These are phyloP conservation scores for Colletotrichum sp. DNA, from an alignment of 2,329 filamentous ascomycete genomes.

Conservation along the genomic window DNA sequence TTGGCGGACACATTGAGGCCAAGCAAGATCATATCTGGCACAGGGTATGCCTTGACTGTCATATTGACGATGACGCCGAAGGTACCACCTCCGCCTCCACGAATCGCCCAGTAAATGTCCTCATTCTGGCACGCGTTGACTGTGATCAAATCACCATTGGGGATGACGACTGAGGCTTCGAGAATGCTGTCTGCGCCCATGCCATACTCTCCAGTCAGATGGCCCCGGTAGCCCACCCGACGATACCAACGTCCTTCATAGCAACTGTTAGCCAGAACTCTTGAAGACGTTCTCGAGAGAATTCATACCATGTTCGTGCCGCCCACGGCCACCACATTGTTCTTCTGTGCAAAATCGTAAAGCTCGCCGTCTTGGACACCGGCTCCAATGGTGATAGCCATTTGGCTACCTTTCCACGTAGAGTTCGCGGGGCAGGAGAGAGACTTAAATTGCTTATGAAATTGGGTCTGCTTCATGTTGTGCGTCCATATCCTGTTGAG, in stretches of 20 bases:
- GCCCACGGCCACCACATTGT: slow-evolving; percentile 40
- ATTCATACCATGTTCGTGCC: slow-evolving; percentile 32
- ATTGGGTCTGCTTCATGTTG: slow-evolving; percentile 33
- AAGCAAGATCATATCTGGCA: slow-evolving; percentile 17
- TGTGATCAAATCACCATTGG: slow-evolving; percentile 42
- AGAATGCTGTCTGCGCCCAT: slow-evolving; percentile 54
- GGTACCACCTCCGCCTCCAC: slow-evolving; percentile 54
- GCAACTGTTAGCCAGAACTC: neutral
- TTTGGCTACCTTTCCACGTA: neutral
- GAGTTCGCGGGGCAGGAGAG: neutral
- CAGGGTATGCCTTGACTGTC: slow-evolving; percentile 49
- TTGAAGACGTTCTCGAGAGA: slow-evolving; percentile 14
- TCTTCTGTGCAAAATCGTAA: neutral
- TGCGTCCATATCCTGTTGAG: slow-evolving; percentile 40
- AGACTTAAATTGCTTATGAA: neutral
- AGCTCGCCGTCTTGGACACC: slow-evolving; percentile 8
- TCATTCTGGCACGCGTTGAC: slow-evolving; percentile 46
- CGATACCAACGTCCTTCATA: slow-evolving; percentile 58
- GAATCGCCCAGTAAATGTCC: slow-evolving; percentile 60
- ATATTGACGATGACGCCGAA: slow-evolving; percentile 56
- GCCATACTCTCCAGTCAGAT: slow-evolving; percentile 45
- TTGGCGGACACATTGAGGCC: neutral
- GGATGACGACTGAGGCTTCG: slow-evolving; percentile 47
- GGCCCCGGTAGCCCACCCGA: slow-evolving; percentile 57
- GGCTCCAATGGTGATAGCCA: slow-evolving; percentile 26